A percentile compares a stretch with the other conserved stretches of the same genome.
Evolutionary conservation across 2,329 filamentous ascomycete genomes (phyloP).

Genomic region (Dothideomycetes sp.): DNA sequence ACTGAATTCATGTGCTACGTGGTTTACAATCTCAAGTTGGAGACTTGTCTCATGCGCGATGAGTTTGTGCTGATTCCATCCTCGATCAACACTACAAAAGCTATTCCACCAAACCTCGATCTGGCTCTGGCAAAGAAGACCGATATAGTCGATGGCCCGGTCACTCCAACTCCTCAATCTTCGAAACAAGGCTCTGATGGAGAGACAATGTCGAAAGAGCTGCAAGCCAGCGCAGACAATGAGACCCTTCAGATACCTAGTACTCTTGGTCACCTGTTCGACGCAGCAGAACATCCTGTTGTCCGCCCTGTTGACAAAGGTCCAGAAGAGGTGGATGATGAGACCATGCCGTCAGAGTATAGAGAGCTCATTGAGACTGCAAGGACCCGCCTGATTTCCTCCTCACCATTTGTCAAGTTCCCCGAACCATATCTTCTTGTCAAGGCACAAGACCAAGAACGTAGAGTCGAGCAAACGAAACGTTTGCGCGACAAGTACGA

Average conservation of each 20-base stretch:
- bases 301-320: neutral
- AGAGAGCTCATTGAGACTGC: conserved; percentile 92
- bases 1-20: conserved; percentile 99
- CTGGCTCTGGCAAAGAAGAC: neutral
- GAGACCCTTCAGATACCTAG: neutral
- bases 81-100: conserved; percentile 1
- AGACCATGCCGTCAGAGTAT: conserved; percentile 67
- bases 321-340: conserved; percentile 30
- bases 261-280: conserved; percentile 10
- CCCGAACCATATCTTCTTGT: conserved; percentile 87
- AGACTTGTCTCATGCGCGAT: conserved; percentile 88
- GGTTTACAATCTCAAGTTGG: conserved; percentile 92
- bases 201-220: neutral
- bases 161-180: neutral
- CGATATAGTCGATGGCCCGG: neutral
- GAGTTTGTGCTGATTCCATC: conserved; percentile 78
- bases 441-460: conserved; percentile 83
- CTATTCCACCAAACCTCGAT: conserved; percentile 3
- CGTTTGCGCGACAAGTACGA: conserved; percentile 65
- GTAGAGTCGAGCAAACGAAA: conserved; percentile 71
- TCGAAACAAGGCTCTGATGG: neutral
- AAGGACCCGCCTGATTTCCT: conserved; percentile 84
- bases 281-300: conserved; percentile 9
- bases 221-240: neutral
- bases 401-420: conserved; percentile 93